phyloP scores from a whole-genome alignment of 306 rosid species.

The Psophocarpus tetragonolobus region DNA sequence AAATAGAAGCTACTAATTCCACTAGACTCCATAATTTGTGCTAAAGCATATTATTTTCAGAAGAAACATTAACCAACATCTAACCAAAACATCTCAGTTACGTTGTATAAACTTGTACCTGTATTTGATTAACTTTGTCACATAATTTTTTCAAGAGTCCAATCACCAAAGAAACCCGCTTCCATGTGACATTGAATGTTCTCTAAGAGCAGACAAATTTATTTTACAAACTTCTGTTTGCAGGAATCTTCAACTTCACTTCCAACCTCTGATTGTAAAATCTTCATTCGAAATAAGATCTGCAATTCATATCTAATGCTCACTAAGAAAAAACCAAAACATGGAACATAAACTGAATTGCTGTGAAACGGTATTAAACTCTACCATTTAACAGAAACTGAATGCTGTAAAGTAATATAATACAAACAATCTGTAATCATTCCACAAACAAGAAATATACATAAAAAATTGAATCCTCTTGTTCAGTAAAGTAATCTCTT shows the following conservation, averaged over 20 bases:
- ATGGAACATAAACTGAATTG: slow-evolving; percentile 23
- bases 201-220: slow-evolving; percentile 79
- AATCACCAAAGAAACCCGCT: slow-evolving; percentile 87
- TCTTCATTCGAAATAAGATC: slow-evolving; percentile 88
- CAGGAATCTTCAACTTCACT: slow-evolving; percentile 54
- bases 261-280: slow-evolving; percentile 69
- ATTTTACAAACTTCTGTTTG: slow-evolving; percentile 83
- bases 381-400: not conserved
- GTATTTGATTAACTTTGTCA: slow-evolving; percentile 62
- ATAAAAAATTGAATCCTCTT: not conserved
- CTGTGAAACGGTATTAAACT: not conserved
- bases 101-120: slow-evolving; percentile 55
- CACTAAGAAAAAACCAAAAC: slow-evolving; percentile 48
- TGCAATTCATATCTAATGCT: slow-evolving; percentile 82
- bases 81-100: slow-evolving; percentile 9
- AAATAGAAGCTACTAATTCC: slow-evolving; percentile 18
- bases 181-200: slow-evolving; percentile 78
- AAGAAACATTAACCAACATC: not conserved
- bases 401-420: no score
- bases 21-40: not conserved
- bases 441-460: not conserved
- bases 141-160: slow-evolving; percentile 84
- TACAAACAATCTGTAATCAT: not conserved
- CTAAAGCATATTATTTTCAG: not conserved
- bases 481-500: not conserved